phyloP scores from a whole-genome alignment of 2,329 filamentous ascomycete species.

The Acrodontium crateriforme region DNA sequence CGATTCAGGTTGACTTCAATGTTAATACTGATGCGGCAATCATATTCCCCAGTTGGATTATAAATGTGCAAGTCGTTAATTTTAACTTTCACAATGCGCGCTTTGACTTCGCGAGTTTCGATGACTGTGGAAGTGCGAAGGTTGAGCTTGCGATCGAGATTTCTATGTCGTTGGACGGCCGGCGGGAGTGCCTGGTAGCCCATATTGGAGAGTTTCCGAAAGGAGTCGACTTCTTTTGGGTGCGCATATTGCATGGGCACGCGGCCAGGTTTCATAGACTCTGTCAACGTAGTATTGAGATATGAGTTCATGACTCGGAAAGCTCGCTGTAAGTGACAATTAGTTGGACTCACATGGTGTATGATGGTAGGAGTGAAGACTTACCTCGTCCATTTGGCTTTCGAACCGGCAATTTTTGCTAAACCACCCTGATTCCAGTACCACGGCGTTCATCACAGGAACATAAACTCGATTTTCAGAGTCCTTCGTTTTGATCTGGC shows the following conservation, averaged over 20 bases:
- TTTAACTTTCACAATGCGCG: constrained; percentile 84
- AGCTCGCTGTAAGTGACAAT: constrained; percentile 4
- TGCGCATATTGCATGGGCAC: constrained; percentile 68
- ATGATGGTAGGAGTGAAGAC: too few species aligned
- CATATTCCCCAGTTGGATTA: constrained; percentile 62
- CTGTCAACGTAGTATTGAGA: constrained; percentile 53
- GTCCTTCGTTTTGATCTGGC: constrained; percentile 61
- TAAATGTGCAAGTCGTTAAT: constrained; percentile 78
- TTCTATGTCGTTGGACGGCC: constrained; percentile 11
- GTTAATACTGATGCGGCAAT: constrained; percentile 89
- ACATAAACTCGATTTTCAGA: constrained; percentile 56
- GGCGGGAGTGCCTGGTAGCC: constrained; percentile 46
- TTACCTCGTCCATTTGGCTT: constrained; percentile 81
- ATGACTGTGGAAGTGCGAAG: constrained; percentile 51
- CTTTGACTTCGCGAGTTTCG: constrained; percentile 51
- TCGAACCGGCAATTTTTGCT: constrained; percentile 50
- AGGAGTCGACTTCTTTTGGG: constrained; percentile 67
- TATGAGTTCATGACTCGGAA: constrained; percentile 86
- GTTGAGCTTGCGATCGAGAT: constrained; percentile 38
- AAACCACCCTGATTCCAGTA: constrained; percentile 45
- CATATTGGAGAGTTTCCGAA: constrained; percentile 57
- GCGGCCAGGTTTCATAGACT: constrained; percentile 25
- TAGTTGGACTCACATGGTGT: constrained; percentile 1
- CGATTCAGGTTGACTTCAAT: constrained; percentile 61
- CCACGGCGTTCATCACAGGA: constrained; percentile 54